A percentile compares a stretch with the other conserved stretches of the same genome.
Conservation (phyloP, 192 early-diverging fungal genomes). For the Allomyces macrogynus region DNA sequence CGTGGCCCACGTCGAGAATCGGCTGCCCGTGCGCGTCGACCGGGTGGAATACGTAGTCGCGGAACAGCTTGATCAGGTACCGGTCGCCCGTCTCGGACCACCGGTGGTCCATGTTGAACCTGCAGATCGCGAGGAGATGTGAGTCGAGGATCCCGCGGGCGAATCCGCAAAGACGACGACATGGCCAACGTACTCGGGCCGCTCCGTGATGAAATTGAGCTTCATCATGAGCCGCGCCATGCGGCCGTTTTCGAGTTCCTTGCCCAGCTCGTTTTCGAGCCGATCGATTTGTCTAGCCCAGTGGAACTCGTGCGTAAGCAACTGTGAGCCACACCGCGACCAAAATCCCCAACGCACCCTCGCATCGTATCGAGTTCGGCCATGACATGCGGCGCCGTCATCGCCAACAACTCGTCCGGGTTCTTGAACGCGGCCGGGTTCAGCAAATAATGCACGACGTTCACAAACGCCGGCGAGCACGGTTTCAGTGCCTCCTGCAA, state of each 20-base stretch:
- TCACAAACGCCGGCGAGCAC: conserved; percentile 65
- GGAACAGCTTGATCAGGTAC: conserved; percentile 90
- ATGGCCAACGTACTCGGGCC: conserved; percentile 42
- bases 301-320: conserved; percentile 3
- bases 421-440: conserved; percentile 51
- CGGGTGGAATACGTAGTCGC: conserved; percentile 96
- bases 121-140: conserved; percentile 6
- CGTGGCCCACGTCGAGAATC: conserved; percentile 77
- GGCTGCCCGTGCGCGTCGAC: conserved; percentile 59
- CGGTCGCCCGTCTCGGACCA: conserved; percentile 98
- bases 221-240: conserved; percentile 72
- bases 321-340: background rate
- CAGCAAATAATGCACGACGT: conserved; percentile 56
- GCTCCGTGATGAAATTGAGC: conserved; percentile 80
- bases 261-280: conserved; percentile 51
- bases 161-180: conserved; percentile 12
- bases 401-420: conserved; percentile 55
- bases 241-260: conserved; percentile 83
- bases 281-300: conserved; percentile 56
- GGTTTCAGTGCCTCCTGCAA: conserved; percentile 51
- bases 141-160: background rate
- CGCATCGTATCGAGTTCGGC: conserved; percentile 16
- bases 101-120: conserved; percentile 68
- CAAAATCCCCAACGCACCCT: background rate
- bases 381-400: conserved; percentile 31